Evolutionary conservation across 495 filamentous ascomycete genomes (phyloP).

Genomic region (Letharia columbiana): DNA sequence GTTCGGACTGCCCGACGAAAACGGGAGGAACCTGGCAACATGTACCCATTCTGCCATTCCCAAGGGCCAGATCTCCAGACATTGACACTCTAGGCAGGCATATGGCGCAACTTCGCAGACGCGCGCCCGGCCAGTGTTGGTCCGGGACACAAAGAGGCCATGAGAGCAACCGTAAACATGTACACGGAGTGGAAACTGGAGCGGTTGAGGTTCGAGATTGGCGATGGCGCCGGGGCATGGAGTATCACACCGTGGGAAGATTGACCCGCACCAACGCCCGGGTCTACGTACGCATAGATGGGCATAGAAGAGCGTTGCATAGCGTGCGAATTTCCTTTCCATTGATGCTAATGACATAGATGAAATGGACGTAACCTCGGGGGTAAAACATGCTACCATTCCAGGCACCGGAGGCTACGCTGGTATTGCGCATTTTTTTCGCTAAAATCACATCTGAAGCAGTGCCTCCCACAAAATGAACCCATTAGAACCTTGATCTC

Average conservation of each 20-base stretch:
- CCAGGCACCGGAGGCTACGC: too few species aligned
- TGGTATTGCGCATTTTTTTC: too few species aligned
- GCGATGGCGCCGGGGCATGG: conserved; percentile 18
- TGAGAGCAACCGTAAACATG: conserved; percentile 21
- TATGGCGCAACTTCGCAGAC: conserved; percentile 66
- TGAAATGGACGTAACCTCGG: too few species aligned
- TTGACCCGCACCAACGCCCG: background rate
- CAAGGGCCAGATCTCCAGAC: background rate
- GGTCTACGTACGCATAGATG: background rate
- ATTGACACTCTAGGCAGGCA: conserved; percentile 30
- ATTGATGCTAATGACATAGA: background rate
- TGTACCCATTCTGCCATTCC: conserved; percentile 17
- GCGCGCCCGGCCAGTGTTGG: conserved; percentile 59
- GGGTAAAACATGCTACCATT: too few species aligned
- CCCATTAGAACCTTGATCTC: too few species aligned
- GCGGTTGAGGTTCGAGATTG: conserved; percentile 20
- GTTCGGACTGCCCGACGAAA: conserved; percentile 60
- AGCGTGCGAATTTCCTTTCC: background rate
- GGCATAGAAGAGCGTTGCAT: background rate
- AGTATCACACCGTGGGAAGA: conserved; percentile 20
- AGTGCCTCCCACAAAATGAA: too few species aligned
- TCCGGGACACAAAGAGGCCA: conserved; percentile 38
- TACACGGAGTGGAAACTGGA: conserved; percentile 25
- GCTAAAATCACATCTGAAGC: too few species aligned
- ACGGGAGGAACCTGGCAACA: conserved; percentile 63